Base-by-base conservation (phyloP, 768 basidiomycete species). In the Auricularia auricula-judae region DNA sequence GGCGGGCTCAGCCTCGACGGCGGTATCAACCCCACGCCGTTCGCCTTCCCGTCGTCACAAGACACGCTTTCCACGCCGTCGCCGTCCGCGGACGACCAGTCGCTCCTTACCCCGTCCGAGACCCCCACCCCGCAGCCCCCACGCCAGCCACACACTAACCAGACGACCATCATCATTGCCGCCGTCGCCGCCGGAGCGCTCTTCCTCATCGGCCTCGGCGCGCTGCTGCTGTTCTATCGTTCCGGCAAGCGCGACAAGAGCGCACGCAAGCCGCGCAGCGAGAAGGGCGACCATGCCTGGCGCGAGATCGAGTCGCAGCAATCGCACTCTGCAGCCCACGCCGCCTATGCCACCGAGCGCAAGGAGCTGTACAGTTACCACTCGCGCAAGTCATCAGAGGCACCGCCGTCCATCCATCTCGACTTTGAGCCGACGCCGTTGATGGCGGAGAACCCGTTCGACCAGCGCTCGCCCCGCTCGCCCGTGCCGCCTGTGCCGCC, bases 281-380 rank as follows among this genome's bases (percentile, higher is more conserved):
- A 51, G 18, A 16, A 16, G 14, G 47, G 47, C 47, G 21, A 16
- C 47, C 47, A 51, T 18, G 14, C 23, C 4, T 59, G 56, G 56
- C 56, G 56, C 56, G 56, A 59, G 56, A 59, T 59, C 56, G 56
- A 59, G 29, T 59, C 56, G 56, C 56, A 59, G 29, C 56, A 59
- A 18, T 29, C 56, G 29, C 56, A 59, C 3, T 8, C 56, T 7
- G 56, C 14, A 8, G 21, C 21, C 23, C 11, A 59, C 14, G 56
- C 16, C 56, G 23, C 12, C 5, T 23, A 14, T 29, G 29, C 56
- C 56, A 18, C 34, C 56, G 29, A 59, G 33, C 12, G 29, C 56
- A 35, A 59, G 56, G 34, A n/a, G 34, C 23, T 12, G 56, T 33
- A 35, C 14, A 59, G 11, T 2, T 59, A 36, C 56, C 23, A 35